Base-by-base conservation (phyloP, 495 filamentous ascomycete genomes). In the Darksidea phi region DNA sequence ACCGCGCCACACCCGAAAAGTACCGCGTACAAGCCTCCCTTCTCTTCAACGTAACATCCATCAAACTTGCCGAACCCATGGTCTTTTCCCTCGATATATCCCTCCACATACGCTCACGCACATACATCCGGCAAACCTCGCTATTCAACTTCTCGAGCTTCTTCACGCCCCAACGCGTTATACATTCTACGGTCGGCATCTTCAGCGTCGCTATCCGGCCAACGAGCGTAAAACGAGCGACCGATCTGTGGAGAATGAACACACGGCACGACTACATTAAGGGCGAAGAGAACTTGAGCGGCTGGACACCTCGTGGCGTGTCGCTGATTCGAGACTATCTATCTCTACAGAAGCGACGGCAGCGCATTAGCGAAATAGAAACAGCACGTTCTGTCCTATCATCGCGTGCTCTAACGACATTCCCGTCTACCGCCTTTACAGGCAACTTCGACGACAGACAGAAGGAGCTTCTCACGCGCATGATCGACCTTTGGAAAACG, bases 241-340 rank as follows among this genome's bases (percentile, higher is more conserved):
- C 89, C 7, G 94, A 98, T 68, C 79, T 98, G 3, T 98, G 94
- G 94, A 83, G 94, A 50, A 95, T 98, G 91, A 93, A 91, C 72
- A 97, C 90, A 2, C 85, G 90, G 48, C 85, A 93, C 63, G 88
- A 93, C 69, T 97, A 95, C 67, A 88, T 97, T 63, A 95, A 95
- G 71, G 94, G 94, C 28, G 93, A 97, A 73, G 94, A 98, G 71
- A 79, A 83, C 18, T 78, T 98, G 13, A 82, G 75, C 4, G 82
- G 84, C 21, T 98, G 94, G 94, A 84, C 86, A 26, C 94, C 94
- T 10, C 83, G 95, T 24, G 90, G 93, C 53, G 86, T 96, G 7
- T 93, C 88, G 15, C 80, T 98, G 5, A 84, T 98, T 21, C 82
- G 81, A 21, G 94, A 97, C 67, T 96, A 86, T 68, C 84, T 96